Conservation (phyloP, 345 rosid genomes). For the Acer negundo region DNA sequence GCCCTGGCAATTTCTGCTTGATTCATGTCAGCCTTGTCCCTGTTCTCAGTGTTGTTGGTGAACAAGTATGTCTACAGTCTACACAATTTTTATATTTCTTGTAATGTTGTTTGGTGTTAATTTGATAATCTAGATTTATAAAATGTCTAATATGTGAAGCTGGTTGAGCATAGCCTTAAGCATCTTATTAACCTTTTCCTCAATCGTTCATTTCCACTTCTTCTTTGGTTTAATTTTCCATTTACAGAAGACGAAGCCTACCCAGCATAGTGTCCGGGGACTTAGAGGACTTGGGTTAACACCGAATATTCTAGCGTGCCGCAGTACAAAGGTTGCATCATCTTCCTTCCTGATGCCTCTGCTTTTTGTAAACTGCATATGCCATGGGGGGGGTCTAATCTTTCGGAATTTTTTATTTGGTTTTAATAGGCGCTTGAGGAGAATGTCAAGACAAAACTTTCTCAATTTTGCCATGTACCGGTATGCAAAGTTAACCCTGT, state of each 20-base stretch:
- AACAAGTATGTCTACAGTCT: conserved; percentile 55
- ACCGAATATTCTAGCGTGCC: conserved; percentile 94
- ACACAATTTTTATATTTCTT: neutral
- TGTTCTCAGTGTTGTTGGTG: conserved; percentile 95
- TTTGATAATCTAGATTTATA: neutral
- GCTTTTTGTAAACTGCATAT: conserved; percentile 1
- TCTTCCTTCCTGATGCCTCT: neutral
- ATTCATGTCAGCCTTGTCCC: conserved; percentile 99
- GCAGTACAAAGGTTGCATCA: conserved; percentile 74
- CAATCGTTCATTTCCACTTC: neutral
- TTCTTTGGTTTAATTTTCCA: conserved; percentile 6
- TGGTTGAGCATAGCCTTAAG: conserved; percentile 8
- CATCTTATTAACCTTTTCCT: neutral
- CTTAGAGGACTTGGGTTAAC: conserved; percentile 90
- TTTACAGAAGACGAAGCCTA: conserved; percentile 92
- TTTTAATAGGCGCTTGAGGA: conserved; percentile 74
- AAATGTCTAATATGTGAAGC: neutral
- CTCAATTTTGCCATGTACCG: conserved; percentile 95
- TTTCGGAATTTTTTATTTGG: conserved; percentile 21
- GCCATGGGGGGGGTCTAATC: conserved; percentile 4
- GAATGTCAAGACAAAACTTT: conserved; percentile 75
- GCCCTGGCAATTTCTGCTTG: conserved; percentile 90
- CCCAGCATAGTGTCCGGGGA: conserved; percentile 94
- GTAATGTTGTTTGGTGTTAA: neutral
- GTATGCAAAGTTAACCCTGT: conserved; percentile 39